phyloP scores from a whole-genome alignment of 805 yeast genomes.

The Metschnikowia matae region DNA sequence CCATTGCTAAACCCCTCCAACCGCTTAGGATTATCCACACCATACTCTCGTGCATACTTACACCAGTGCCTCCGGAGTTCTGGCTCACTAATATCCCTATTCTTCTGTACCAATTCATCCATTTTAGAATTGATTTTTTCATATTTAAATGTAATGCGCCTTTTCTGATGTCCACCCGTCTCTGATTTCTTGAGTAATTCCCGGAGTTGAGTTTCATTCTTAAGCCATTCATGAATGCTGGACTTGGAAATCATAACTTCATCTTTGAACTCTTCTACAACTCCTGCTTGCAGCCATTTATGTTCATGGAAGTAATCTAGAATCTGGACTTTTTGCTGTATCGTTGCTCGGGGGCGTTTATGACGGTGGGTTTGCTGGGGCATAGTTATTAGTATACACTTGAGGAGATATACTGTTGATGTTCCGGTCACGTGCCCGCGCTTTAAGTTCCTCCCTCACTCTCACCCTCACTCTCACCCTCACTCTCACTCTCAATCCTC shows the following conservation, averaged over 20 bases:
- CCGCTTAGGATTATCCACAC: slow-evolving; percentile 59
- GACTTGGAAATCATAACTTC: slow-evolving; percentile 55
- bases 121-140: slow-evolving; percentile 56
- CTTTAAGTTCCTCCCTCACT: too few species aligned
- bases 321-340: slow-evolving; percentile 56
- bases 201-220: slow-evolving; percentile 49
- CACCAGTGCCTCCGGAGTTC: slow-evolving; percentile 55
- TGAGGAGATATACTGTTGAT: too few species aligned
- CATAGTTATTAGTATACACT: neutral
- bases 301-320: slow-evolving; percentile 47
- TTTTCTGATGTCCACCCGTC: slow-evolving; percentile 39
- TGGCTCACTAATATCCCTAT: slow-evolving; percentile 52
- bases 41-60: slow-evolving; percentile 49
- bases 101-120: slow-evolving; percentile 49
- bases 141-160: slow-evolving; percentile 45
- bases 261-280: slow-evolving; percentile 50
- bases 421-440: too few species aligned
- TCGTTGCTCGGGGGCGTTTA: slow-evolving; percentile 47
- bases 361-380: neutral
- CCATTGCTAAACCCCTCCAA: slow-evolving; percentile 55
- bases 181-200: slow-evolving; percentile 32
- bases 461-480: too few species aligned
- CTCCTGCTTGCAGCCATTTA: slow-evolving; percentile 52
- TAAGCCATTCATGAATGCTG: slow-evolving; percentile 59
- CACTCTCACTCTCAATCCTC: too few species aligned